A percentile compares a stretch with the other conserved stretches of the same genome.
phyloP scores from a whole-genome alignment of 805 yeast genomes.

The Hermanozyma aechmeae region DNA sequence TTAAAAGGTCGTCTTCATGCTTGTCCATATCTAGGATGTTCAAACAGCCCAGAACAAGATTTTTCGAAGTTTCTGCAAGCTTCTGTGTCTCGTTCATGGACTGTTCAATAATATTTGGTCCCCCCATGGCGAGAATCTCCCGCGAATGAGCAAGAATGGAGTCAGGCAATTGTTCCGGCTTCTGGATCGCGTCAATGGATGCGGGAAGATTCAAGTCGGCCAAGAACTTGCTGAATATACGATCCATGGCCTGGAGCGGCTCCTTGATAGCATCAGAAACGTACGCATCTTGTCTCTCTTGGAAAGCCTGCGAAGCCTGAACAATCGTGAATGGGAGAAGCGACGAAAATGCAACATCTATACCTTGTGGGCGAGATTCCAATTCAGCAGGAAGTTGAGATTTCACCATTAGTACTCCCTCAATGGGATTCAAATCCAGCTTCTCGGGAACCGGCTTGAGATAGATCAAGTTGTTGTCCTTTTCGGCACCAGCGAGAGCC shows the following conservation, averaged over 20 bases:
- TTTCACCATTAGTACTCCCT: conserved; percentile 50
- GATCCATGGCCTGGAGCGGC: conserved; percentile 42
- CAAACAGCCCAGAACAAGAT: conserved; percentile 36
- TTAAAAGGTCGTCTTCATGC: conserved; percentile 44
- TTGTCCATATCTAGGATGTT: conserved; percentile 40
- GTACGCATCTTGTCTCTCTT: conserved; percentile 53
- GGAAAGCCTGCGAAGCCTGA: conserved; percentile 57
- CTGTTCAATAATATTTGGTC: conserved; percentile 31
- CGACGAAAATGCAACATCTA: conserved; percentile 33
- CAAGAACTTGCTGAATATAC: conserved; percentile 33
- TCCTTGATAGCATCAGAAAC: conserved; percentile 33
- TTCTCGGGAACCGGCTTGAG: conserved; percentile 51
- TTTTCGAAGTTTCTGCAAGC: conserved; percentile 30
- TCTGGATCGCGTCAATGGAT: conserved; percentile 49
- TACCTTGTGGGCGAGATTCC: too few relatives aligned
- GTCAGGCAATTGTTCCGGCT: conserved; percentile 50
- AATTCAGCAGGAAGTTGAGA: conserved; percentile 26
- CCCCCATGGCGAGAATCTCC: conserved; percentile 46
- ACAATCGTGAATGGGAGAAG: conserved; percentile 60
- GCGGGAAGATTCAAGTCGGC: conserved; percentile 49
- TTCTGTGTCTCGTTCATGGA: conserved; percentile 37
- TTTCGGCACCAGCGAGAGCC: conserved; percentile 46
- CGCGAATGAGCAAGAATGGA: conserved; percentile 47
- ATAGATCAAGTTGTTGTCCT: conserved; percentile 77
- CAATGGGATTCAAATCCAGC: conserved; percentile 29